A percentile compares a stretch with the other conserved stretches of the same genome.
These are phyloP conservation scores for Globisporangium uncinulatum DNA, from an alignment of 352 stramenopile genomes.

Conservation along the genomic window DNA sequence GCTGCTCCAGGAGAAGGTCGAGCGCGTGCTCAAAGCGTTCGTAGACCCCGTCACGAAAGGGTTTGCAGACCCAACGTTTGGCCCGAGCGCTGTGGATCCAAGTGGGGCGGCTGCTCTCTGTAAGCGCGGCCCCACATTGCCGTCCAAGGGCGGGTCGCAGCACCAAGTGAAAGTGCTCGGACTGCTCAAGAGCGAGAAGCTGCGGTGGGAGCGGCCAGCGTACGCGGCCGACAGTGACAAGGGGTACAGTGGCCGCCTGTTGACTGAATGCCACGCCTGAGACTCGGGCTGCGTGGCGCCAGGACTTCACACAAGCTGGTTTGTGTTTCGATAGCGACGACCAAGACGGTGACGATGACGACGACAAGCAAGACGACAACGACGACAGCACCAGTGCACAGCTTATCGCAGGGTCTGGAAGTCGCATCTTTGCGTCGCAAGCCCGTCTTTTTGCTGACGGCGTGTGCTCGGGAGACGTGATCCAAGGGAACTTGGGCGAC, in stretches of 20 bases:
- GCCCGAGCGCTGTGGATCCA: constrained; percentile 44
- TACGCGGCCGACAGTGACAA: constrained; percentile 37
- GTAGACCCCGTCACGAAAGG: constrained; percentile 37
- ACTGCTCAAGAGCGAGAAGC: constrained; percentile 65
- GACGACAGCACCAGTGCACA: constrained; percentile 17
- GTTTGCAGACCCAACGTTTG: constrained; percentile 83
- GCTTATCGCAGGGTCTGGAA: constrained; percentile 14
- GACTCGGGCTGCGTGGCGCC: too few species aligned
- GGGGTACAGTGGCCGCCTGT: too few species aligned
- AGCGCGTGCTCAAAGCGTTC: constrained; percentile 48
- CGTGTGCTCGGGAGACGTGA: constrained; percentile 76
- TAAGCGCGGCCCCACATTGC: constrained; percentile 37
- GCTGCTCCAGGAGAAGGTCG: constrained; percentile 70
- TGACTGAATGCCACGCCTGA: too few species aligned
- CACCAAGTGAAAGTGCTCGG: constrained; percentile 70
- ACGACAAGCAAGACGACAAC: constrained; percentile 27
- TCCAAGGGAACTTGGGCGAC: constrained; percentile 87
- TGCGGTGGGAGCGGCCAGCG: constrained; percentile 72
- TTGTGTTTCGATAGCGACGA: neutral
- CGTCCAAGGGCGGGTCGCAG: constrained; percentile 66
- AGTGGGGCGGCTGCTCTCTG: constrained; percentile 63
- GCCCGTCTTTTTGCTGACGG: constrained; percentile 76
- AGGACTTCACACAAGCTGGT: neutral
- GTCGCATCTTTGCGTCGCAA: constrained; percentile 47
- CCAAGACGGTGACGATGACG: constrained; percentile 23